These are phyloP conservation scores for Forsythia viridissima DNA, from an alignment of 257 asterid genomes.

Conservation along the genomic window DNA sequence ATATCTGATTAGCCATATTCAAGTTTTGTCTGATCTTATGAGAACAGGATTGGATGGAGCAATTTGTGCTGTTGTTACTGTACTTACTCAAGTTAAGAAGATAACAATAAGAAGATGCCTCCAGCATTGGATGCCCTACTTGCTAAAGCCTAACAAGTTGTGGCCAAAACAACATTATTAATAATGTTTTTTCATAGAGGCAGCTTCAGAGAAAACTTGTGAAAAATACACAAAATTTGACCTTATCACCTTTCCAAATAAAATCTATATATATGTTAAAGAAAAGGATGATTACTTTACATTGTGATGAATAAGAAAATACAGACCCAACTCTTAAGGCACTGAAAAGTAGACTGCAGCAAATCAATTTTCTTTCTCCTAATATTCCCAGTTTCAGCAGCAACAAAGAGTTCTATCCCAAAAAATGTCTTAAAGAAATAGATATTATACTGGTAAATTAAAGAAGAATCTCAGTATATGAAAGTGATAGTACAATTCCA, in stretches of 20 bases:
- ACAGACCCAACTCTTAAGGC: background rate
- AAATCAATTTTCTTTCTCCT: background rate
- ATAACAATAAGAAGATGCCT: background rate
- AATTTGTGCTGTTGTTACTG: background rate
- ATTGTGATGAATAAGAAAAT: background rate
- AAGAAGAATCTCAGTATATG: background rate
- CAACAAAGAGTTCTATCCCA: background rate
- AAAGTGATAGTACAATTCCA: background rate
- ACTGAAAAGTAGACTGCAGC: background rate
- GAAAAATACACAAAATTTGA: background rate
- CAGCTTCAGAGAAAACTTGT: background rate
- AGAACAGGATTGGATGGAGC: slow-evolving; percentile 1
- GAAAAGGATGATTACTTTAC: background rate
- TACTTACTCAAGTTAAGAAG: background rate
- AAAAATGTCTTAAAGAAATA: background rate
- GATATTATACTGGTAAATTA: background rate
- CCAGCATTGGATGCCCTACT: background rate
- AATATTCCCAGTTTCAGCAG: slow-evolving; percentile 1
- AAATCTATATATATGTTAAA: too few species aligned
- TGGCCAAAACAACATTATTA: slow-evolving; percentile 1
- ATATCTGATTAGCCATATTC: background rate
- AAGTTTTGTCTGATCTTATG: background rate
- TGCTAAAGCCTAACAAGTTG: background rate
- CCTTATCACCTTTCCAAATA: background rate
- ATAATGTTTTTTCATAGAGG: background rate